Evolutionary conservation across 805 yeast species (phyloP), one percentile per base, ranked within the genome.

Genomic region (Pichia cephalocereana): DNA sequence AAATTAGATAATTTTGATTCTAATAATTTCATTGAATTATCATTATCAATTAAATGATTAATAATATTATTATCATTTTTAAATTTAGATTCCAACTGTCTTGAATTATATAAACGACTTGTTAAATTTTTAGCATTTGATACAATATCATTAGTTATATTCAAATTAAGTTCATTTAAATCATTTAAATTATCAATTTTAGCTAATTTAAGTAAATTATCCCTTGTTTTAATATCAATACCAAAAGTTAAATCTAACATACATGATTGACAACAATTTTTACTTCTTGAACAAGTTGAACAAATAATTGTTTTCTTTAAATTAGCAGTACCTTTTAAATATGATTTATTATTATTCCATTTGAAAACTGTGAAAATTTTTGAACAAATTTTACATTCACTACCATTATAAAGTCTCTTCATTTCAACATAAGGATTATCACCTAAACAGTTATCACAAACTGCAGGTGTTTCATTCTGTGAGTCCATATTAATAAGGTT

Each of bases 261-360:
- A 63, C 99, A 91, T 26, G 80, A 69, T 63, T 93, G 98, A 61
- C 99, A 91, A 57, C 95, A 83, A 65, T 86, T 83, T 50, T 83
- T 75, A 41, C 82, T 79, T 40, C 81, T 70, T 0, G 97, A 80
- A 68, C 99, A 91, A 0, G 90, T 79, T 36, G 68, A 61, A 66
- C 99, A 91, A 18, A 91, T 77, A 2, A 79, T 64, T 3, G 96
- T 88, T 55, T 76, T 79, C 49, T 75, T 72, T 52, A 78, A 67
- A 43, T 68, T 66, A 18, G 70, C 70, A 18, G 27, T 30, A 8
- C 40, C 41, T 40, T 63, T 68, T 48, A 64, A 66, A 3, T 34
- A 14, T 4, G 41, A 32, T 36, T 45, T 43, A 17, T 45, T 41
- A 36, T 53, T 39, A 18, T 48, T 50, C 96, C 96, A 87, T 48